Conservation (phyloP, 768 basidiomycete genomes). For the Fistulinella prunicolor region DNA sequence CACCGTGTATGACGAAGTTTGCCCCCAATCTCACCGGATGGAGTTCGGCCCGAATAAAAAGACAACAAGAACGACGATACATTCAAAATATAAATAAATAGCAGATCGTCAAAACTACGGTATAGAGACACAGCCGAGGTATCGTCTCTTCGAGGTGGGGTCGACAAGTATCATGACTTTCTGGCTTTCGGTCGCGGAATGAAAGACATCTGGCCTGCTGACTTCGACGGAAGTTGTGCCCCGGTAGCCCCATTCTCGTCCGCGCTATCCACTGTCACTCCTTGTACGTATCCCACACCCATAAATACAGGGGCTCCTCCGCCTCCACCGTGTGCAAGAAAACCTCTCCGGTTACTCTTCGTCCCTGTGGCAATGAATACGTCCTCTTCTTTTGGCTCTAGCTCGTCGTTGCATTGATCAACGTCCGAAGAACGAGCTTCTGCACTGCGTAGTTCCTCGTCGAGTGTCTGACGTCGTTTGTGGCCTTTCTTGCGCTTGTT, state of each 20-base stretch:
- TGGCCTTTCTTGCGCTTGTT: constrained; percentile 18
- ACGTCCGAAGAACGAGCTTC: constrained; percentile 32
- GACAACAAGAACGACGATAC: constrained; percentile 6
- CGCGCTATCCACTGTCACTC: constrained; percentile 36
- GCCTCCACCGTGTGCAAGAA: constrained; percentile 72
- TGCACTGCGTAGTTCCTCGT: constrained; percentile 61
- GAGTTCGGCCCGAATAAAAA: too few relatives aligned
- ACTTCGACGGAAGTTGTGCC: constrained; percentile 5
- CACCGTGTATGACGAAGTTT: neutral
- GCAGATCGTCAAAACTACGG: neutral
- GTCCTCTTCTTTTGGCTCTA: constrained; percentile 41
- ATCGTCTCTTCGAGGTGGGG: constrained; percentile 3
- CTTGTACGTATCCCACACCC: constrained; percentile 65
- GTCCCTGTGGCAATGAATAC: constrained; percentile 55
- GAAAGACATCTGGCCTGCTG: constrained; percentile 15
- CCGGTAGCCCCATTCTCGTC: constrained; percentile 7
- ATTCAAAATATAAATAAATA: constrained; percentile 29
- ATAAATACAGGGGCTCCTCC: constrained; percentile 70
- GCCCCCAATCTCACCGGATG: too few relatives aligned
- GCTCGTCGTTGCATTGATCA: constrained; percentile 37
- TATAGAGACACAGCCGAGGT: constrained; percentile 1
- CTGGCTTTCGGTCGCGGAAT: constrained; percentile 26
- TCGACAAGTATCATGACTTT: constrained; percentile 8
- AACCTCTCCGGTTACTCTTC: constrained; percentile 52
- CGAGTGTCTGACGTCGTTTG: constrained; percentile 53